These are phyloP conservation scores for Parastagonospora avenae DNA, from an alignment of 2,329 filamentous ascomycete species.

Conservation along the genomic window DNA sequence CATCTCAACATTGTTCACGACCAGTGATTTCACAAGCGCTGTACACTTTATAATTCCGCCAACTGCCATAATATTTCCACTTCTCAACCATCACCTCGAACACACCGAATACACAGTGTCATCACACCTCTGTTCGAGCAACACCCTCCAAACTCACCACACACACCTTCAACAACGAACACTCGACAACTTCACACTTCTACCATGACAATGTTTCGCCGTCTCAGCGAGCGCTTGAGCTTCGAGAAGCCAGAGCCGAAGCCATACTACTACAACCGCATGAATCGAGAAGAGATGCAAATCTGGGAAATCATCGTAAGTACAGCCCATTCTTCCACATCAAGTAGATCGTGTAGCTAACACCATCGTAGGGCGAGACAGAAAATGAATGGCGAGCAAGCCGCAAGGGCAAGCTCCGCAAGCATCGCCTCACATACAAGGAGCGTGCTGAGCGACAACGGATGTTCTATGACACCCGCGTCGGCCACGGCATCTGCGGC, in stretches of 20 bases:
- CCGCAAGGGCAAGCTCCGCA: constrained; percentile 18
- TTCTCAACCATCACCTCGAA: background rate
- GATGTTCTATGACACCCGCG: constrained; percentile 24
- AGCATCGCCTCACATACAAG: constrained; percentile 13
- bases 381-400: constrained; percentile 16
- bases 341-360: constrained; percentile 1
- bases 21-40: background rate
- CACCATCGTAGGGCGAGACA: constrained; percentile 17
- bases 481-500: constrained; percentile 23
- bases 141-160: background rate
- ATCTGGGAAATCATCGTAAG: constrained; percentile 25
- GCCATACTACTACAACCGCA: constrained; percentile 22
- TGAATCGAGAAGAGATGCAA: constrained; percentile 26
- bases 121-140: no score
- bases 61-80: background rate
- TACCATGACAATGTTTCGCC: background rate
- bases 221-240: constrained; percentile 14
- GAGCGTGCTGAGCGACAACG: constrained; percentile 18
- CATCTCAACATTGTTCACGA: background rate
- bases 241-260: constrained; percentile 23
- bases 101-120: background rate
- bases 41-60: background rate
- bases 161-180: background rate
- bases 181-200: background rate
- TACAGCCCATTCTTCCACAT: background rate